Base-by-base conservation (phyloP, 2,329 filamentous ascomycete genomes). In the Aureobasidium sp. region DNA sequence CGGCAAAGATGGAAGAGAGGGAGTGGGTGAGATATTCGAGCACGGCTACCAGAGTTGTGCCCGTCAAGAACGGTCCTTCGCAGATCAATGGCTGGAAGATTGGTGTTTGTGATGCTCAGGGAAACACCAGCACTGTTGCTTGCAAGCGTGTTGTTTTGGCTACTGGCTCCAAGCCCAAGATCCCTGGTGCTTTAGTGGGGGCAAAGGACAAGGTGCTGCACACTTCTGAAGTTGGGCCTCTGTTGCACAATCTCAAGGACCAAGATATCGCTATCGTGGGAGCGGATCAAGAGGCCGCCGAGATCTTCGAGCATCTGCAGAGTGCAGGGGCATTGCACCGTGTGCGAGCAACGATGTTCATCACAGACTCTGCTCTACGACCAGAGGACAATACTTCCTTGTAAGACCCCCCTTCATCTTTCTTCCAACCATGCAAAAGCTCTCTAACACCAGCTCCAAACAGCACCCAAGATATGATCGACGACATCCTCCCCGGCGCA, bases 1-100 rank as follows among this genome's bases (percentile, higher is more conserved):
- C 68, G 27, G 51, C 61, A 11, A 63, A 67, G 41, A 67, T 71
- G 44, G 49, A 64, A 8, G 56, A 64, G 15, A 62, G 64, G 14
- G 66, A 65, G 9, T 71, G 69, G 69, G 65, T 70, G 5, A 39
- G 57, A 2, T 70, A 69, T 61, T 63, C 29, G 8, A 58, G 55
- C 12, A 65, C 56, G 36, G 68, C 61, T 25, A 49, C 64, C 9
- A 62, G 61, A 22, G 61, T 70, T 36, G 62, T 62, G 31, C 66
- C 68, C 15, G 53, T 65, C 25, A 65, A 63, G 36, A 57, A 58
- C 12, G 49, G 49, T 4, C 39, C 49, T 8, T 62, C 63, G 12
- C 64, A 63, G 17, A 61, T 69, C 22, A 56, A 36, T 15, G 52
- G 62, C 29, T 69, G 68, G 68, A 62, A 60, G 6, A 47, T 68